Evolutionary conservation across 2,329 filamentous ascomycete genomes (phyloP).

Genomic region (Neoarthrinium moseri): DNA sequence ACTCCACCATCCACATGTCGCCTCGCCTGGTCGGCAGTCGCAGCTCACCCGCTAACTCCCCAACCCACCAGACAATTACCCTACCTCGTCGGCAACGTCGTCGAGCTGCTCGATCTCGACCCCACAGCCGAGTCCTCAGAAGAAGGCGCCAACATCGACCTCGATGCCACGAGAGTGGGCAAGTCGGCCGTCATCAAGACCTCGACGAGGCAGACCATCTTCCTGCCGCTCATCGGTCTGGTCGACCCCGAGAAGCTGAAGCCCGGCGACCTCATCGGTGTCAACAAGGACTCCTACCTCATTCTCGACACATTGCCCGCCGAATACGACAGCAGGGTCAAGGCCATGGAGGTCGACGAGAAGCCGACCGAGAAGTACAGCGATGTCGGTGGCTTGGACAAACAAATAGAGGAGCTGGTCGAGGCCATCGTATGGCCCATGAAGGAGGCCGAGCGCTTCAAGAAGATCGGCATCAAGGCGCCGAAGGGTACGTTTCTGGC

Average conservation of each 20-base stretch:
- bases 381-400: slow-evolving; percentile 95
- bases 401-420: slow-evolving; percentile 98
- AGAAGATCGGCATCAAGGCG: slow-evolving; percentile 99
- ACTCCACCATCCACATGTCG: too few relatives aligned
- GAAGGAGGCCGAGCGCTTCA: slow-evolving; percentile 99
- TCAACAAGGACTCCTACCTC: slow-evolving; percentile 98
- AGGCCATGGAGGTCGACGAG: slow-evolving; percentile 99
- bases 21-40: slow-evolving; percentile 3
- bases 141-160: slow-evolving; percentile 97
- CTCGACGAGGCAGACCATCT: slow-evolving; percentile 96
- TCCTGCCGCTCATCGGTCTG: slow-evolving; percentile 92
- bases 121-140: slow-evolving; percentile 94
- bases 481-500: slow-evolving; percentile 73
- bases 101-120: slow-evolving; percentile 94
- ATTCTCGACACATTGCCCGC: slow-evolving; percentile 95
- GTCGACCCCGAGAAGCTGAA: slow-evolving; percentile 95
- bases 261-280: slow-evolving; percentile 93
- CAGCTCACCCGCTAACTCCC: slow-evolving; percentile 14
- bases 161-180: slow-evolving; percentile 93
- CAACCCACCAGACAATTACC: slow-evolving; percentile 89
- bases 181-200: slow-evolving; percentile 99
- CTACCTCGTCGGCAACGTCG: slow-evolving; percentile 97
- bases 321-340: slow-evolving; percentile 97
- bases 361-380: slow-evolving; percentile 99
- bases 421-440: slow-evolving; percentile 99